Percentiles rank a stretch among this genome's conserved stretches.
Evolutionary conservation across 768 basidiomycete genomes (phyloP).

Genomic region (Phlegmacium glaucopus): DNA sequence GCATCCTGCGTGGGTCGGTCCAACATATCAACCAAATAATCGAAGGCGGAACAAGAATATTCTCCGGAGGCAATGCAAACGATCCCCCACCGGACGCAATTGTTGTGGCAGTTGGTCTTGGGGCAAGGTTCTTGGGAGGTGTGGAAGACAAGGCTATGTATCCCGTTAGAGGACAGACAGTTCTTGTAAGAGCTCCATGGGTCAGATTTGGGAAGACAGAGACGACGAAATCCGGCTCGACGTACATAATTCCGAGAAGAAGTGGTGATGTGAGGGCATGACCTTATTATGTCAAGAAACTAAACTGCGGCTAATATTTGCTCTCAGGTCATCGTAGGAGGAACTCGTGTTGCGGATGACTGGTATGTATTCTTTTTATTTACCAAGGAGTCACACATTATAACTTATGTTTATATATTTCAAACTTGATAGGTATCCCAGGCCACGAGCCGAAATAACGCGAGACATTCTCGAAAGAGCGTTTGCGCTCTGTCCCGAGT

Average conservation of each 20-base stretch:
- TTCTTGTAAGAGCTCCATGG: slow-evolving; percentile 69
- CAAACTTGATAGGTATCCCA: slow-evolving; percentile 48
- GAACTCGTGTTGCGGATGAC: slow-evolving; percentile 54
- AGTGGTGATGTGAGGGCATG: slow-evolving; percentile 46
- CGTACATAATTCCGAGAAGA: slow-evolving; percentile 64
- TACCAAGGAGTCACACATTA: neutral
- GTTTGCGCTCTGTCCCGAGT: slow-evolving; percentile 51
- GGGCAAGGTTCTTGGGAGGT: slow-evolving; percentile 72
- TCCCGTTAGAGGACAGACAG: slow-evolving; percentile 83
- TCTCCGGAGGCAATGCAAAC: slow-evolving; percentile 18
- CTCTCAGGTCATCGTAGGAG: slow-evolving; percentile 53
- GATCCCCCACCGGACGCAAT: slow-evolving; percentile 47
- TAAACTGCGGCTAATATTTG: neutral
- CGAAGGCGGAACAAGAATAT: slow-evolving; percentile 51
- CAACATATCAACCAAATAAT: slow-evolving; percentile 70
- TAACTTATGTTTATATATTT: too few relatives aligned
- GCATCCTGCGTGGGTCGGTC: slow-evolving; percentile 51
- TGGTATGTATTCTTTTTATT: slow-evolving; percentile 40
- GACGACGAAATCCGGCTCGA: slow-evolving; percentile 38
- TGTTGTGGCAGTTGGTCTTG: slow-evolving; percentile 70
- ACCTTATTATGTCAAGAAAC: neutral
- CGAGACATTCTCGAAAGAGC: slow-evolving; percentile 51
- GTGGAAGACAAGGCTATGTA: slow-evolving; percentile 73
- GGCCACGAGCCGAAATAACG: slow-evolving; percentile 60
- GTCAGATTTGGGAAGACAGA: slow-evolving; percentile 54